Evolutionary conservation across 352 stramenopile species (phyloP).

Genomic region (Phytophthora sojae): DNA sequence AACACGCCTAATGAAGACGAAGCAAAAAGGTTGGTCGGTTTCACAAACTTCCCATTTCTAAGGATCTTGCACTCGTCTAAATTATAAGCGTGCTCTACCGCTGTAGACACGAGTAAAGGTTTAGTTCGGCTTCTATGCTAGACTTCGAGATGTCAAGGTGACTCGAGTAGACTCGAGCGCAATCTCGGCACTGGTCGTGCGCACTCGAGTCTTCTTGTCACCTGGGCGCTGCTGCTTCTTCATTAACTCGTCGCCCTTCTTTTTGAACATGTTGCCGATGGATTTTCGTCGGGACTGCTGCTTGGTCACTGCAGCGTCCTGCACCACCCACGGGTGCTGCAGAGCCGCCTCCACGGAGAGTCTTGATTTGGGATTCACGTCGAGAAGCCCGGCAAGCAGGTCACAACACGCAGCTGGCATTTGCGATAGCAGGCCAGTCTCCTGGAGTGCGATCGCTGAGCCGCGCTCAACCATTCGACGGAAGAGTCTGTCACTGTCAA

Average conservation of each 20-base stretch:
- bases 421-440: constrained; percentile 30
- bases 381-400: constrained; percentile 58
- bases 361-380: constrained; percentile 52
- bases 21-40: constrained; percentile 18
- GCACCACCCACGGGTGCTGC: constrained; percentile 61
- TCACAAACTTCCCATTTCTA: constrained; percentile 13
- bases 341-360: constrained; percentile 60
- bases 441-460: constrained; percentile 36
- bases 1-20: constrained; percentile 1
- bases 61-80: background rate
- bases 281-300: constrained; percentile 33
- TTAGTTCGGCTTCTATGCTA: constrained; percentile 16
- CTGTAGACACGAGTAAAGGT: constrained; percentile 5
- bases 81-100: constrained; percentile 28
- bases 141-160: constrained; percentile 42
- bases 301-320: constrained; percentile 15
- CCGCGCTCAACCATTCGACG: constrained; percentile 43
- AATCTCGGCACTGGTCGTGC: constrained; percentile 58
- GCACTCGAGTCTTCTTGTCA: constrained; percentile 32
- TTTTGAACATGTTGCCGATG: constrained; percentile 35
- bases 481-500: constrained; percentile 62
- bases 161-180: constrained; percentile 68
- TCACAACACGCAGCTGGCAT: constrained; percentile 45
- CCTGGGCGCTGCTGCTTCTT: constrained; percentile 32
- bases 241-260: constrained; percentile 39